Evolutionary conservation across 305 asterid genomes (phyloP).

Genomic region (Fraxinus angustifolia): DNA sequence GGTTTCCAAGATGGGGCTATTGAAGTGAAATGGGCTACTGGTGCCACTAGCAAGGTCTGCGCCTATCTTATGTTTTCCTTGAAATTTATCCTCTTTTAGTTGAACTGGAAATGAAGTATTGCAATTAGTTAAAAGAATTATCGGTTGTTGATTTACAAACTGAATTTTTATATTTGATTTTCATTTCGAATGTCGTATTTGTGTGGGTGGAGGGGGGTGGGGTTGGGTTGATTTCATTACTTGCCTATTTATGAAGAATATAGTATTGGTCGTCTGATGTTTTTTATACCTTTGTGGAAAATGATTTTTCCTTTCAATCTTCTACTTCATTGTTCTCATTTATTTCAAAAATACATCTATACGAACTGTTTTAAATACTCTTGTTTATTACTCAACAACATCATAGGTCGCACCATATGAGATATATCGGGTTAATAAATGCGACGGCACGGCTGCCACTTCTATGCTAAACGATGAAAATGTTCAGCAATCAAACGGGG

Average conservation of each 20-base stretch:
- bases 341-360: not conserved
- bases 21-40: conserved; percentile 85
- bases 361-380: not conserved
- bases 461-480: conserved; percentile 32
- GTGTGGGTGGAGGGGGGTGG: not conserved
- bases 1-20: conserved; percentile 54
- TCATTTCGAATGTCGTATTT: not conserved
- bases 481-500: conserved; percentile 42
- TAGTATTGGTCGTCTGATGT: not conserved
- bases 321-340: not conserved
- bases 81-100: not conserved
- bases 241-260: not conserved
- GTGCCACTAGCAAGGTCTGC: conserved; percentile 60
- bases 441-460: conserved; percentile 40
- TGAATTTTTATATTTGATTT: not conserved
- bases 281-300: not conserved
- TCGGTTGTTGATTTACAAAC: not conserved
- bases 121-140: not conserved
- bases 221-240: not conserved
- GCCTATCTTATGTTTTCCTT: not conserved
- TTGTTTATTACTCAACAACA: conserved; percentile 17
- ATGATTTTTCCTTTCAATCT: not conserved
- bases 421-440: conserved; percentile 58
- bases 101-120: not conserved
- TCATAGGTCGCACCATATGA: conserved; percentile 74